Evolutionary conservation across 208 protist genomes (phyloP), one percentile per base, ranked within the genome.

Genomic region (Leishmania tropica): DNA sequence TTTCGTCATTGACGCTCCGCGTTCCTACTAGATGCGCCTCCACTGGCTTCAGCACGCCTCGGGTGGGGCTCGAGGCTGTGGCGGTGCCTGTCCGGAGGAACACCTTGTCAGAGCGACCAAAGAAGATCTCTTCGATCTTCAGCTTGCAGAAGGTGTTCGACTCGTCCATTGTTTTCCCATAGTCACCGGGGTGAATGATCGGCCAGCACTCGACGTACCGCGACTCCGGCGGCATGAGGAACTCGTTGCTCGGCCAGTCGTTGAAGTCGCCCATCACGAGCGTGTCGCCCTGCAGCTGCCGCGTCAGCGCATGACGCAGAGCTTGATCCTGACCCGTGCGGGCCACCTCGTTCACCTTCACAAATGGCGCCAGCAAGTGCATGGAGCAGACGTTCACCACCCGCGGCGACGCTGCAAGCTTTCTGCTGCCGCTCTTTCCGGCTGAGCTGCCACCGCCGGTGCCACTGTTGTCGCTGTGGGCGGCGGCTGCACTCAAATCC

Each of bases 191-290:
- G 78, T 91, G 87, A 17, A 98, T 51, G 28, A 96, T 51, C 35
- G 94, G 94, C 95, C 95, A 98, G 81, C 92, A 94, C 73, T 98
- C 94, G 1, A 86, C 76, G 81, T 95, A 97, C 31, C 87, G 86
- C 74, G 93, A 90, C 64, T 94, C 91, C 10, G 74, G 4, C 53
- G 95, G 94, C 94, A 98, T 96, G 65, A 83, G 58, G 76, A 98
- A 97, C 82, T 97, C 92, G 80, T 93, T 96, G 67, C 86, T 88
- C 31, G 95, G 95, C 91, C 93, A 97, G 87, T 97, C 94, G 81
- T 98, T 98, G 89, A 98, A 98, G 85, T 98, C 95, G 11, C 95
- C 95, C 94, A 98, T 96, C 11, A 89, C 89, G 24, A 98, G 68
- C 62, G 84, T 89, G 87, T 97, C 92, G 35, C 85, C 88, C 28